Base-by-base conservation (phyloP, 108 stramenopile genomes). In the Cyclotella atomus region DNA sequence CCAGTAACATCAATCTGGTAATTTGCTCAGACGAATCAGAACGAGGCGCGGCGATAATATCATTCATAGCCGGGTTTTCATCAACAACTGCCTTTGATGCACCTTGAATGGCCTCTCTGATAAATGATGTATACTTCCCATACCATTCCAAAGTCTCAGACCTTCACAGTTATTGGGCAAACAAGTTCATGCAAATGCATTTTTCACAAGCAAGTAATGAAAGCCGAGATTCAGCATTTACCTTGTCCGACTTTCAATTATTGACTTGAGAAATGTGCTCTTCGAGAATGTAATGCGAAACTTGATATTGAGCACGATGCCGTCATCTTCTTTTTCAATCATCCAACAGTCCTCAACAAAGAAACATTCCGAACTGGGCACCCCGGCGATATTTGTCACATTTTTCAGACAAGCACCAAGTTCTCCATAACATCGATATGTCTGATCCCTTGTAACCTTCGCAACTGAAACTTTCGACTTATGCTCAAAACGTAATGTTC, bases 291-390 rank as follows among this genome's bases (percentile, higher is more conserved):
- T 68, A 29, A 84, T 65, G 9, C 81, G 66, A 71, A 78, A 87
- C 8, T 34, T 72, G 8, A 88, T 85, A 35, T 78, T 65, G 17
- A 92, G 49, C 35, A 19, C 59, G 23, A 86, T 56, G 29, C 10
- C 55, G 20, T 81, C 60, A 57, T 84, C 38, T 17, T 53, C 16
- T 38, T 71, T 16, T 56, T 88, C 84, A 6, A 92, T 62, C 15
- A 87, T 46, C 89, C 91, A 93, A 47, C 61, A 60, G 53, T 93
- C 91, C 49, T 87, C 82, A 0, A 93, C 82, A 25, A 75, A 79
- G 72, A 93, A 93, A n/a, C 72, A 70, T 66, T 90, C 89, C 0
- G 79, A 80, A 41, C 19, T 49, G 33, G 70, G 70, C 20, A 75
- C 65, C 27, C 74, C 74, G 44, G 24, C 46, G 16, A 79, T 15